Evolutionary conservation across 2,329 filamentous ascomycete species (phyloP), one percentile per base, ranked within the genome.

Genomic region (Mycogone perniciosa): DNA sequence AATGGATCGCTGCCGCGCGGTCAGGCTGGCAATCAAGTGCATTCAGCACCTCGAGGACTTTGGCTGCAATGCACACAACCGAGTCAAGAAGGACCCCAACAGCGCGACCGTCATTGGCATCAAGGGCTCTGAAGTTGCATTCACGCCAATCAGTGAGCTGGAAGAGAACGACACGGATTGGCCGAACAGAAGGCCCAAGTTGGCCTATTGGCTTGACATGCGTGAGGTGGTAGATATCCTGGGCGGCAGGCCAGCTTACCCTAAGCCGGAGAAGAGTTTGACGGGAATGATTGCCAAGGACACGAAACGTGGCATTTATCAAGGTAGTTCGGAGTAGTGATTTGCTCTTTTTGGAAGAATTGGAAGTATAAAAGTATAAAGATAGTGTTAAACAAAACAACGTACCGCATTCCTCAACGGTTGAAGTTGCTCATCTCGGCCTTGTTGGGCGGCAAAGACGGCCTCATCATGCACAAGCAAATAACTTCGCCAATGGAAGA

Each of bases 1-100:
- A 6, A 97, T 99, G 91, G 93, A 99, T 71, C 86, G 93, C 50
- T 91, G 92, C 62, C 84, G 93, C 43, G 92, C 93, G 2, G 87
- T 96, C 27, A 81, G 93, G 46, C 84, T 99, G 63, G 89, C 91
- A 7, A 93, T 97, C 70, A 92, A 91, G 72, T 95, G 89, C 66
- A 87, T 97, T 65, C 84, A 96, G 73, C 90, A 96, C 65, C 76
- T 99, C 4, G 93, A 99, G 71, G 69, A 71, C 26, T 96, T 84
- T 62, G 83, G 83, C 6, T 82, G 81, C 46, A 81, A 82, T 60
- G 76, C 78, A 34, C 78, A 80, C 54, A 75, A 79, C 37, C 81
- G 84, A 54, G 87, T 96, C 56, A 81, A 83, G 55, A 77, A 80
- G 30, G 88, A 96, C 63, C 80, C 85, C 4, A 73, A 85, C 67